A percentile compares a stretch with the other conserved stretches of the same genome.
Evolutionary conservation across 306 rosid genomes (phyloP).

Genomic region (Lathyrus sativus): DNA sequence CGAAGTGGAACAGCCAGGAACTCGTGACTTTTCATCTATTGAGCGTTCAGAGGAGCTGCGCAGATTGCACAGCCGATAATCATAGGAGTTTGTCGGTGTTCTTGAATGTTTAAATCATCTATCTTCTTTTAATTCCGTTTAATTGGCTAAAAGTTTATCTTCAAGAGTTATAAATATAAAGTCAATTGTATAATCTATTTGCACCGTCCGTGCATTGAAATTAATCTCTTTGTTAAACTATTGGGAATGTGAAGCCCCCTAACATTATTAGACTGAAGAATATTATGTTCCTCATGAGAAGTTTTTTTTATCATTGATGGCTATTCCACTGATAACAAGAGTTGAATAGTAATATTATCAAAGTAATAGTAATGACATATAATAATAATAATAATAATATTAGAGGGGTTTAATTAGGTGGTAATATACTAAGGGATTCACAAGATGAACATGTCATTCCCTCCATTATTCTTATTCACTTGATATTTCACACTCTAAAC

Average conservation of each 20-base stretch:
- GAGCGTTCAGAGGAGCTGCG: constrained; percentile 25
- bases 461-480: constrained; percentile 21
- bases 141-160: constrained; percentile 7
- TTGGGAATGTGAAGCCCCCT: background rate
- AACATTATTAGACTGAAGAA: background rate
- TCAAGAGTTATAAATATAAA: too few species aligned
- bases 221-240: too few species aligned
- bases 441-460: constrained; percentile 21
- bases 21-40: constrained; percentile 5
- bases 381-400: background rate
- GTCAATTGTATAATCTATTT: too few species aligned
- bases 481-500: background rate
- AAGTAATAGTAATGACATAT: background rate
- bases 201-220: too few species aligned
- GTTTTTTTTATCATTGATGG: too few species aligned
- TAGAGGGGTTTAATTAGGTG: background rate
- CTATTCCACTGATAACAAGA: background rate
- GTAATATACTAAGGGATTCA: constrained; percentile 16
- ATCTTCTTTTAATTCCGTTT: constrained; percentile 4
- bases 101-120: constrained; percentile 18
- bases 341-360: background rate
- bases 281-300: too few species aligned
- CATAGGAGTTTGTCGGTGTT: constrained; percentile 7
- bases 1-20: constrained; percentile 33
- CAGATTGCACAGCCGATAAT: constrained; percentile 44